Evolutionary conservation across 2,329 filamentous ascomycete genomes (phyloP), one percentile per base, ranked within the genome.

Genomic region (Aureobasidium sp.): DNA sequence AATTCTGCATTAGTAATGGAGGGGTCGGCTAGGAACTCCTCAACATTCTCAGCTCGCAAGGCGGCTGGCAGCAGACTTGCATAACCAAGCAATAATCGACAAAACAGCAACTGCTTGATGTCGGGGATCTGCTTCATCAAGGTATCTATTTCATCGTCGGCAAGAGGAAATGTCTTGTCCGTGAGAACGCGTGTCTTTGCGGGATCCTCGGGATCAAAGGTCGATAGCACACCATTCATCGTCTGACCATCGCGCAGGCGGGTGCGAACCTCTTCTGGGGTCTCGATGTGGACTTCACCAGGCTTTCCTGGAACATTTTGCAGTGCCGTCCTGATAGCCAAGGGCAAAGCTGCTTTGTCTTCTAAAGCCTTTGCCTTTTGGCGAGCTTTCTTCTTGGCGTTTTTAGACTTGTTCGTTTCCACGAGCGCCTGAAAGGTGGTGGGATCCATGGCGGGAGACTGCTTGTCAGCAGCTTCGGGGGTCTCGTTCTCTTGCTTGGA

Each of bases 31-130:
- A 81, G 70, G 59, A 81, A 80, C 6, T 79, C 75, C 3, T 80
- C 72, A 4, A 81, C 71, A 41, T 71, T 80, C 31, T 74, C 70
- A 11, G 78, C 73, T 60, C 73, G 68, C 8, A 82, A 67, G 5
- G 79, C 79, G 29, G 73, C 72, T 4, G 78, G 78, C 0, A 82
- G 71, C 14, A 82, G 67, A 4, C 75, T 72, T 1, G 78, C 75
- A 45, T 80, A 77, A 4, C 76, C 75, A 9, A 82, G 69, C 17
- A 81, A 66, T 9, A 80, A 70, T 44, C 79, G 75, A 64, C 79
- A 82, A 61, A 82, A 79, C 1, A 82, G 67, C 14, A 80, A 71
- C 60, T 76, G 68, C 68, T 81, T 81, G 66, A 82, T 79, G 65
- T 81, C 78, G 14, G 72, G 71, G 36, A 81, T 74, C n/a, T 82